Evolutionary conservation across 202 grass and related monocot genomes (phyloP), one percentile per base, ranked within the genome.

Genomic region (Hordeum pubiflorum): DNA sequence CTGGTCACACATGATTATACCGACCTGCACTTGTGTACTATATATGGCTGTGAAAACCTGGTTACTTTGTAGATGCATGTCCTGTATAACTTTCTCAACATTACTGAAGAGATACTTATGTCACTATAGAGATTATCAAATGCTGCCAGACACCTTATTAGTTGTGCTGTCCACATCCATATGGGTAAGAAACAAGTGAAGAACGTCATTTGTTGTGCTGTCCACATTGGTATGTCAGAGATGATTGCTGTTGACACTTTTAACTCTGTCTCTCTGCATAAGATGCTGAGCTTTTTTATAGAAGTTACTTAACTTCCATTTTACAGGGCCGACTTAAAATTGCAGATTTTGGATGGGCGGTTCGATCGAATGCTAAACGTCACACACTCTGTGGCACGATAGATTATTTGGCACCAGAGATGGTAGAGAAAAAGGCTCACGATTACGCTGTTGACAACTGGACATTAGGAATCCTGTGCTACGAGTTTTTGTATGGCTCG

Each of bases 311-410:
- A 59, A 21, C 58, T 85, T 76, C 8, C 50, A 75, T 72, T 58
- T 90, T 89, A 58, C 79, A 98, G 96, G 92, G 92, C 13, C 82
- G 90, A 46, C 84, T 98, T 41, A 93, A 98, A 86, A 91, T 98
- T 88, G 96, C 96, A 75, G 96, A 98, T 81, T 99, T 99, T 56
- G 96, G 96, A 66, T 99, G 96, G 92, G 96, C 96, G 6, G 96
- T 92, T 76, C 83, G 60, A 34, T 95, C 92, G 62, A 89, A 83
- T 86, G 59, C 82, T 64, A 99, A 99, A 76, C 82, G 96, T 0
- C 87, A 95, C 77, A 98, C 96, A 54, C 90, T 99, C 39, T 99
- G 92, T 81, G 96, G 96, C 14, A 99, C 96, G 14, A 90, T 99
- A 4, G 96, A 99, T 75, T 99, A 95, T 72, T 89, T 95, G 52